phyloP scores from a whole-genome alignment of 176 grass and related monocot genomes.

The Lolium perenne region DNA sequence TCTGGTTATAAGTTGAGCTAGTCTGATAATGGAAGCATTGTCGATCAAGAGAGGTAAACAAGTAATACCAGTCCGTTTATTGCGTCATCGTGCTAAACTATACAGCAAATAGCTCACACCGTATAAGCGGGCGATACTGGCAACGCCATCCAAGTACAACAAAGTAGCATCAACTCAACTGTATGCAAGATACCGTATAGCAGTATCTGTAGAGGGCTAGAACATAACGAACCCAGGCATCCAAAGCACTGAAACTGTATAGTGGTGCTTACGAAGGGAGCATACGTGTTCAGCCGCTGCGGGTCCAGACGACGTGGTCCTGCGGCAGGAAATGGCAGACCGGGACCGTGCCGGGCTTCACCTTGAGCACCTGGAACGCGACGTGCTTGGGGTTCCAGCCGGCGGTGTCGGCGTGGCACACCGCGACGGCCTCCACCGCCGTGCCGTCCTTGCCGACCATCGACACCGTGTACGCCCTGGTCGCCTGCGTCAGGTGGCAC shows the following conservation, averaged over 20 bases:
- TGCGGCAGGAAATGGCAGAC: slow-evolving; percentile 90
- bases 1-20: neutral
- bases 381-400: slow-evolving; percentile 83
- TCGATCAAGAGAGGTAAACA: neutral
- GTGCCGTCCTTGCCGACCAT: slow-evolving; percentile 71
- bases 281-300: slow-evolving; percentile 42
- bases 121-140: slow-evolving; percentile 24
- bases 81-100: slow-evolving; percentile 31
- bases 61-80: slow-evolving; percentile 47
- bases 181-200: slow-evolving; percentile 24
- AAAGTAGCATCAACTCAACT: slow-evolving; percentile 3
- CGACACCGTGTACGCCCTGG: slow-evolving; percentile 73
- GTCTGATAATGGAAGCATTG: too few relatives aligned
- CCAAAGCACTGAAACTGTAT: slow-evolving; percentile 3
- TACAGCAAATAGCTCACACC: slow-evolving; percentile 40
- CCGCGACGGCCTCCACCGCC: slow-evolving; percentile 65
- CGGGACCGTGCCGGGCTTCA: slow-evolving; percentile 78
- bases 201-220: slow-evolving; percentile 25
- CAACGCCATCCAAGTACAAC: slow-evolving; percentile 34
- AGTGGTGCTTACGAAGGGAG: neutral
- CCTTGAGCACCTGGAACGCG: slow-evolving; percentile 77
- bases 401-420: slow-evolving; percentile 82
- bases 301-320: slow-evolving; percentile 77
- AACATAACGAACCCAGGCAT: slow-evolving; percentile 12
- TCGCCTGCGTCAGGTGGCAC: slow-evolving; percentile 67